Evolutionary conservation across 805 yeast species (phyloP), one percentile per base, ranked within the genome.

Genomic region (Cyberlindnera amylophila): DNA sequence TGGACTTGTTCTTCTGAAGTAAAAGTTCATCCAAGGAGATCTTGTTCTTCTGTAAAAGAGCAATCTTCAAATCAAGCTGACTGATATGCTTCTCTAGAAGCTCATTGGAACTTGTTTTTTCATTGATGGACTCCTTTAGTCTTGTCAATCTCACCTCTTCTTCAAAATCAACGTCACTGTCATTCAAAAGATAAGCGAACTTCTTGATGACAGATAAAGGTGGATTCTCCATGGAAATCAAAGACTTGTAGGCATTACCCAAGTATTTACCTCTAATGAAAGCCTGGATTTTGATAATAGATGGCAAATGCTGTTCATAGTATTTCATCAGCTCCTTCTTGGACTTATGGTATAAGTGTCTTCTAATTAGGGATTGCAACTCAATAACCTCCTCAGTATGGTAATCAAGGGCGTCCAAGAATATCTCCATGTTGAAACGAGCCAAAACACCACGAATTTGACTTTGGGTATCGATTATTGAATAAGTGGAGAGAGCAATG

Each of bases 1-100:
- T 6, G 7, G 44, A 19, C 39, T 58, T 63, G 42, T 66, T 67
- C 50, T 72, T 64, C 65, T 71, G 69, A 19, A 62, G 44, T 17
- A 72, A 50, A 6, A 86, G 68, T 48, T 86, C 93, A 51, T 86
- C 93, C 16, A 89, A 61, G 1, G 90, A 74, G 46, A 88, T 81
- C 55, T 83, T 84, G 64, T 86, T 88, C 56, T 81, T 86, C 50
- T 83, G 86, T 33, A 93, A 66, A 34, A 89, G 66, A 6, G 87
- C 83, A 45, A 86, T 75, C 57, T 89, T 89, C 47, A 84, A 76
- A 50, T 88, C 88, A 47, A 89, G 69, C 53, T 84, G 82, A 46
- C 84, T 83, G 44, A 90, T 77, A 45, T 80, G 82, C 39, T 74
- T 74, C 62, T 90, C 95, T 52, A 87, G 65, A 28, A 72, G 75